phyloP scores from a whole-genome alignment of 1,139 yeast species.

The Geotrichum fermentans region DNA sequence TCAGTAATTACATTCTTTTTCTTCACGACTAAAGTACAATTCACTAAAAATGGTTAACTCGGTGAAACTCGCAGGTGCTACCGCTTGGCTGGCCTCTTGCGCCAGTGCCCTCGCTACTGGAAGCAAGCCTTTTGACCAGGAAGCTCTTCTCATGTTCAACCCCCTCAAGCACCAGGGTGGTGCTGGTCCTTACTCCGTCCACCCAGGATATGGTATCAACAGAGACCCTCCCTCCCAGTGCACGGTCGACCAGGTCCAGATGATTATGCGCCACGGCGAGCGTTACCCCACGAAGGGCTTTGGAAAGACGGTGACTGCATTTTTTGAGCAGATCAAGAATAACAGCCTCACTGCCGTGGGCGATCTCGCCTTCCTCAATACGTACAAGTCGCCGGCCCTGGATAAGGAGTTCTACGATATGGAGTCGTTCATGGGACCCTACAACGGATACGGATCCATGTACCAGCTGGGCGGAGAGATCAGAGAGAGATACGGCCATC shows the following conservation, averaged over 20 bases:
- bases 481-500: conserved; percentile 38
- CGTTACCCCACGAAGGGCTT: conserved; percentile 48
- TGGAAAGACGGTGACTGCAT: background rate
- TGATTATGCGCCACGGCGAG: conserved; percentile 66
- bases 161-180: conserved; percentile 41
- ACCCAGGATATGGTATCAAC: conserved; percentile 43
- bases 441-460: conserved; percentile 36
- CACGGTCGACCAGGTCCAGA: conserved; percentile 58
- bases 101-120: conserved; percentile 3
- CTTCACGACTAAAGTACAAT: no score
- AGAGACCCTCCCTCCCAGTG: conserved; percentile 48
- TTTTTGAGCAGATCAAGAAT: conserved; percentile 22
- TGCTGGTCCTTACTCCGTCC: conserved; percentile 43
- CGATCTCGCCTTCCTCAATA: conserved; percentile 39
- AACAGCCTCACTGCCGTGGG: conserved; percentile 25
- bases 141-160: conserved; percentile 33
- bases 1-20: no score
- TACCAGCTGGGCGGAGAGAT: conserved; percentile 34
- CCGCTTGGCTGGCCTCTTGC: background rate
- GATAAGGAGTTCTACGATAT: conserved; percentile 1
- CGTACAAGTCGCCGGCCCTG: conserved; percentile 37
- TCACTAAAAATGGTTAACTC: background rate
- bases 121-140: conserved; percentile 25
- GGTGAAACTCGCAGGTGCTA: background rate
- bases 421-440: conserved; percentile 31